Base-by-base conservation (phyloP, 192 early-diverging fungal species). In the Jimgerdemannia lactiflua region DNA sequence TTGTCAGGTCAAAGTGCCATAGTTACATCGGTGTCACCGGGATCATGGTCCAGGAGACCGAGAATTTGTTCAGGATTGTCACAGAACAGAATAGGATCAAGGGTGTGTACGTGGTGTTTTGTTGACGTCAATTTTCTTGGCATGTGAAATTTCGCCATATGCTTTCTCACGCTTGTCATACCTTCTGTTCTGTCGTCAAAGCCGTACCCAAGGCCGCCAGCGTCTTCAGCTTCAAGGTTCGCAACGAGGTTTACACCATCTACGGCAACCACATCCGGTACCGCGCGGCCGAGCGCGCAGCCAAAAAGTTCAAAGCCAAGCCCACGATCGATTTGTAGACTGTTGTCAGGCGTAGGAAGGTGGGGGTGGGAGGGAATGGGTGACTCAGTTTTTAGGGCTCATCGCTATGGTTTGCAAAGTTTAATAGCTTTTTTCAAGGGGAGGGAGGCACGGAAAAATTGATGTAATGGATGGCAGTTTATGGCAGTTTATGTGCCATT, bases 41-140 rank as follows among this genome's bases (percentile, higher is more conserved):
- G 7, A 96, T 97, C 69, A 84, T 93, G 4, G 89, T 95, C 18
- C 93, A 95, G 74, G 96, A 98, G 73, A 96, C 95, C 0, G 94
- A 96, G 68, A 94, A 93, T 74, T 88, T 92, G 68, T 95, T 98
- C 73, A 86, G 90, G 63, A 81, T 97, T 4, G 90, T 96, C 14
- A 95, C 94, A 3, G 64, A 70, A 11, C 80, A 88, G n/a, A 83
- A 95, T 76, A 78, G 78, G 4, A 74, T 94, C 17, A 89, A 88
- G 82, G 79, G 86, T 89, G 85, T 29, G 29, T 29, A 29, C 29
- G 29, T 29, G 29, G 1, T 29, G 29, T 29, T 29, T 29, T 43
- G 71, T 79, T 29, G 29, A 29, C 29, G 29, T 29, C 29, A 29
- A 29, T 29, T 29, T 29, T 29, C 42, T 3, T 14, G 3, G 3